phyloP scores from a whole-genome alignment of 2,329 filamentous ascomycete genomes.

The Ophiostoma sp. region DNA sequence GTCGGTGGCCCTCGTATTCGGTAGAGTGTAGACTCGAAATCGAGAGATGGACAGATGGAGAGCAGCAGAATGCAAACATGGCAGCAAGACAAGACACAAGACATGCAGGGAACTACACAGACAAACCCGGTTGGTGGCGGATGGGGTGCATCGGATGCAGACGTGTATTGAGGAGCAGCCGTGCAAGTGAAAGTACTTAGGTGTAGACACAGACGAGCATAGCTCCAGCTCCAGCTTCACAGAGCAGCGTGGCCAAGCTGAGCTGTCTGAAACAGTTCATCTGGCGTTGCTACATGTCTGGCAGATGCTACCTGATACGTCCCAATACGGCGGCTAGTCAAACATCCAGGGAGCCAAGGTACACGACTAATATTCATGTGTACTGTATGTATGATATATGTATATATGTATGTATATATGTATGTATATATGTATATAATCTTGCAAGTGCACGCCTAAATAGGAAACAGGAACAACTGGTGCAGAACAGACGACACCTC shows the following conservation, averaged over 20 bases:
- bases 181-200: background rate
- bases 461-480: background rate
- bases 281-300: background rate
- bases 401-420: background rate
- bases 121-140: background rate
- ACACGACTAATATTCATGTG: background rate
- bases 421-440: background rate
- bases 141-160: background rate
- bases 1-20: slow-evolving; percentile 15
- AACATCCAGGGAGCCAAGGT: background rate
- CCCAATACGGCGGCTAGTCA: slow-evolving; percentile 14
- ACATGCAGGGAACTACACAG: background rate
- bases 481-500: background rate
- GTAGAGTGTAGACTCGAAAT: background rate
- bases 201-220: background rate
- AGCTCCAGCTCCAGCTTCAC: background rate
- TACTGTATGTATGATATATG: background rate
- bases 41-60: background rate
- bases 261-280: slow-evolving; percentile 11
- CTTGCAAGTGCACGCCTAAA: background rate
- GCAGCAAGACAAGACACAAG: background rate
- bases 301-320: slow-evolving; percentile 4
- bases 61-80: background rate
- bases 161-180: too few species aligned
- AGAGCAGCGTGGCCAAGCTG: background rate